Conservation (phyloP, 495 filamentous ascomycete genomes). For the Podospora anserina region DNA sequence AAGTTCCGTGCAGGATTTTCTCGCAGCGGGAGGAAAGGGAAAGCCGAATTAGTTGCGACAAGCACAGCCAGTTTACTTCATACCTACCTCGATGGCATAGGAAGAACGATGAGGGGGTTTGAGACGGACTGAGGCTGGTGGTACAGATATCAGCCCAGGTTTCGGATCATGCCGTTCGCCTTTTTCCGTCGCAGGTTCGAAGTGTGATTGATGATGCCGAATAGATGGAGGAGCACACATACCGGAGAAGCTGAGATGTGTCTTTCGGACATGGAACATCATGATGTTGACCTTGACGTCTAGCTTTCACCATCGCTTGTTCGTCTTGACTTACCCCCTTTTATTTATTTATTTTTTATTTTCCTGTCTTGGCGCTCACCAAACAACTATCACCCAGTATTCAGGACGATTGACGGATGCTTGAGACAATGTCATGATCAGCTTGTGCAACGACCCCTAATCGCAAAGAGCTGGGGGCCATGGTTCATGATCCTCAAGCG, state of each 20-base stretch:
- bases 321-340: not conserved
- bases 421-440: not conserved
- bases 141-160: not conserved
- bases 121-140: not conserved
- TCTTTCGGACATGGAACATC: not conserved
- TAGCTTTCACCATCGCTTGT: not conserved
- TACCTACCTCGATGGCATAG: not conserved
- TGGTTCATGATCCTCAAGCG: not conserved
- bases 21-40: not conserved
- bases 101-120: not conserved
- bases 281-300: not conserved
- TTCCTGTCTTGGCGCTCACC: not conserved
- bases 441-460: not conserved
- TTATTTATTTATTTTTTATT: not conserved
- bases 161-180: not conserved
- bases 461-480: not conserved
- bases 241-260: not conserved
- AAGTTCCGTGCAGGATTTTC: not conserved
- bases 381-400: not conserved
- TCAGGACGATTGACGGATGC: not conserved
- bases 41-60: not conserved
- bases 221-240: not conserved
- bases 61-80: not conserved
- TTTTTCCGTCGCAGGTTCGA: not conserved
- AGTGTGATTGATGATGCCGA: too few relatives aligned